Percentiles rank a stretch among this genome's conserved stretches.
These are phyloP conservation scores for Kodamaea neixiangensis DNA, from an alignment of 805 yeast genomes.

Conservation along the genomic window DNA sequence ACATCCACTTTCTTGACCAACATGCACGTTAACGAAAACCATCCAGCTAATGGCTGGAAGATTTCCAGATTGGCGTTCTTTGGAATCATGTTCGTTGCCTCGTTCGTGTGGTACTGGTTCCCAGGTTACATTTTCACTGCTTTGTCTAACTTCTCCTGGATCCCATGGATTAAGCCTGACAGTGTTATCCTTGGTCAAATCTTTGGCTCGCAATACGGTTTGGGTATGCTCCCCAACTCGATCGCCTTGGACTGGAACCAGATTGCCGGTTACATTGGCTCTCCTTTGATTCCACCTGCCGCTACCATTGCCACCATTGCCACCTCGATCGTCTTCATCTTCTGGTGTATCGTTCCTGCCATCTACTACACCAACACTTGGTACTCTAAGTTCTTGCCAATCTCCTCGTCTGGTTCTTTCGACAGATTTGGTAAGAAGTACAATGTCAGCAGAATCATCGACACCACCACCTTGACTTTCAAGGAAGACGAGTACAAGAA, in stretches of 20 bases:
- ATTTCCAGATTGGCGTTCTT: constrained; percentile 37
- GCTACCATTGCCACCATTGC: constrained; percentile 49
- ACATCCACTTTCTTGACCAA: constrained; percentile 55
- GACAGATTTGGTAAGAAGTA: constrained; percentile 54
- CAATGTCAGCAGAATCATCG: constrained; percentile 51
- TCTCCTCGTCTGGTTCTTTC: constrained; percentile 47
- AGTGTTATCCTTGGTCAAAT: constrained; percentile 63
- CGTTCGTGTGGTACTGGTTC: constrained; percentile 40
- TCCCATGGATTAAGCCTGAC: constrained; percentile 66
- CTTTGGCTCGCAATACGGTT: constrained; percentile 62
- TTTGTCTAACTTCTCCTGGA: constrained; percentile 61
- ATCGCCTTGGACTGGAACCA: constrained; percentile 71
- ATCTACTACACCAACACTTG: constrained; percentile 56
- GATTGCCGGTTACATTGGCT: constrained; percentile 55
- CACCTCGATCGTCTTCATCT: constrained; percentile 30
- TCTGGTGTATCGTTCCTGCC: constrained; percentile 56
- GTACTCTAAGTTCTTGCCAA: constrained; percentile 62
- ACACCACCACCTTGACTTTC: constrained; percentile 39
- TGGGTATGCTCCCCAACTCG: constrained; percentile 57
- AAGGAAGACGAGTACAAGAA: constrained; percentile 48
- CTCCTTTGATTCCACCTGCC: constrained; percentile 67
- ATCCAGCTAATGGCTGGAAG: constrained; percentile 62
- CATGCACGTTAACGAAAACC: constrained; percentile 53
- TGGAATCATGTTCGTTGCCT: constrained; percentile 14
- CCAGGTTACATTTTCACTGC: constrained; percentile 63